Base-by-base conservation (phyloP, 2,329 filamentous ascomycete species). In the Clonostachys solani region DNA sequence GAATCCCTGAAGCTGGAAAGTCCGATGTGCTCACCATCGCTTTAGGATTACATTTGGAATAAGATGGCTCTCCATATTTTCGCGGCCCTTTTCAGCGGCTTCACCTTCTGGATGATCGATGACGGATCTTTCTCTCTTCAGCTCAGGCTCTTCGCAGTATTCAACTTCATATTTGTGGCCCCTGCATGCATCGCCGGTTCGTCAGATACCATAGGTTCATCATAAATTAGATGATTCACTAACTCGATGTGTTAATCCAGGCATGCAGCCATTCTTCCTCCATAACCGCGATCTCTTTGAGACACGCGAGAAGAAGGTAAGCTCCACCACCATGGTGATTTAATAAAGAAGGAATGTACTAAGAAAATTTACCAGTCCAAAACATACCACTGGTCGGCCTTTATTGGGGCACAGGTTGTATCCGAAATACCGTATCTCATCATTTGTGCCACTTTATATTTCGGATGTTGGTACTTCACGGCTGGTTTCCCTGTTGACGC, bases 321-420 rank as follows among this genome's bases (percentile, higher is more conserved):
- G 19, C 10, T 12, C 5, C 7, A 40, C 37, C n/a, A n/a, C 17
- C 17, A 18, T n/a, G n/a, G 7, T 41, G 23, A 42, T 23, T 17
- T 10, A 42, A 18, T 5, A 18, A 17, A 3, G 37, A n/a, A 12
- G 2, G 37, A 40, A 18, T 7, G 18, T 13, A 29, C 3, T 29
- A 29, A 29, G 12, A 38, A 4, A 8, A 5, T 38, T 18, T 15
- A 8, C 36, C 12, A 38, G 63, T 75, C 72, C 12, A 81, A 81
- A 65, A 81, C 76, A 60, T 83, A 83, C 57, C 72, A 71, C n/a
- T 84, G 80, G 80, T 54, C 78, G 4, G 74, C 80, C 2, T 83
- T 83, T 44, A 75, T 79, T 2, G 77, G 74, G 0, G 78, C 72
- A 1, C 66, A 78, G 3, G 67, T 75, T 33, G 60, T 75, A 5